phyloP scores from a whole-genome alignment of 352 stramenopile genomes.

The Phytopythium ostracodes region DNA sequence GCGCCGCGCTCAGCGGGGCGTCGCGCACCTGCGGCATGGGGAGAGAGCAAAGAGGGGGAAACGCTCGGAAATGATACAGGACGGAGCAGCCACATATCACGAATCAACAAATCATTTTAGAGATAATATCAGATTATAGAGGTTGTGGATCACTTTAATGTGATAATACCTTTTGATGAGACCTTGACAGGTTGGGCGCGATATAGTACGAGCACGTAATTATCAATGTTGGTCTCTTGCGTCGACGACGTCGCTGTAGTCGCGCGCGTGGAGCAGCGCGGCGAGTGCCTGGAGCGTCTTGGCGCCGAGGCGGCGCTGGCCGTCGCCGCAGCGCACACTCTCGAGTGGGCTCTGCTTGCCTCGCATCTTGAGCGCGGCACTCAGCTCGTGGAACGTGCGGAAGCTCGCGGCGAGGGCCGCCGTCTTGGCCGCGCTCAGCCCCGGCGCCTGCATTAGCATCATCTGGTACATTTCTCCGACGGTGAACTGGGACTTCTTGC shows the following conservation, averaged over 20 bases:
- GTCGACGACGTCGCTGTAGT: constrained; percentile 24
- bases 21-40: constrained; percentile 26
- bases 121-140: neutral
- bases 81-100: neutral
- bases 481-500: constrained; percentile 70
- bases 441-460: constrained; percentile 79
- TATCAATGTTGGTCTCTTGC: neutral
- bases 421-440: constrained; percentile 52
- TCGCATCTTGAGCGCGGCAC: constrained; percentile 27
- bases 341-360: constrained; percentile 32
- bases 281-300: constrained; percentile 29
- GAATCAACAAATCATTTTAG: neutral
- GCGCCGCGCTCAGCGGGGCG: constrained; percentile 34
- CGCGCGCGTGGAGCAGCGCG: constrained; percentile 26
- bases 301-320: constrained; percentile 36
- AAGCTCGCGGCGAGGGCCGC: constrained; percentile 36
- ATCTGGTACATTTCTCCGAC: constrained; percentile 74
- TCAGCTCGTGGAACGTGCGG: constrained; percentile 49
- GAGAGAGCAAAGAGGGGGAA: neutral
- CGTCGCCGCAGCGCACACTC: constrained; percentile 44
- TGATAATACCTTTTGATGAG: neutral
- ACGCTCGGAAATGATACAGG: neutral
- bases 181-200: neutral
- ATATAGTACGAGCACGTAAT: neutral
- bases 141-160: neutral